Conservation (phyloP, 768 basidiomycete species). For the Amyloporia xantha region DNA sequence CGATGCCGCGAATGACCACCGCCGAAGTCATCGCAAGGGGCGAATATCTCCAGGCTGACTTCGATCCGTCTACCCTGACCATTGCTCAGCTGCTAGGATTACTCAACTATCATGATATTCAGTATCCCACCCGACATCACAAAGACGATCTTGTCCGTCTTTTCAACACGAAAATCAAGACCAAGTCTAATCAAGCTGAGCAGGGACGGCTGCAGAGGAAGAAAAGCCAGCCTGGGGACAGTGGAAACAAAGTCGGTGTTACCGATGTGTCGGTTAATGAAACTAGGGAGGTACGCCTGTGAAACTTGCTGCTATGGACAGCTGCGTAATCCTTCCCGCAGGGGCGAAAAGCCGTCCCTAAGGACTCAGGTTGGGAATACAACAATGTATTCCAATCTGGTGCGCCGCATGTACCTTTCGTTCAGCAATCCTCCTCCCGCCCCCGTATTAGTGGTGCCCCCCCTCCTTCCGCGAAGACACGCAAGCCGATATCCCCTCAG, state of each 20-base stretch:
- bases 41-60: conserved; percentile 74
- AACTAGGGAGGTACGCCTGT: conserved; percentile 35
- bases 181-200: conserved; percentile 48
- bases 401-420: conserved; percentile 77
- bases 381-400: conserved; percentile 89
- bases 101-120: conserved; percentile 68
- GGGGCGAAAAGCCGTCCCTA: conserved; percentile 16
- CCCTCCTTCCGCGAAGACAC: conserved; percentile 38
- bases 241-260: conserved; percentile 77
- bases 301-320: conserved; percentile 6
- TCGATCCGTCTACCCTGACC: conserved; percentile 67
- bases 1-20: conserved; percentile 75
- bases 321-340: conserved; percentile 27
- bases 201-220: conserved; percentile 58
- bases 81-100: conserved; percentile 78
- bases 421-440: conserved; percentile 48
- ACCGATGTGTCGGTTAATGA: conserved; percentile 62
- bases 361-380: conserved; percentile 80
- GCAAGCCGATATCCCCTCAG: conserved; percentile 56
- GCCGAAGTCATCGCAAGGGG: conserved; percentile 68
- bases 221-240: conserved; percentile 70
- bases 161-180: conserved; percentile 74
- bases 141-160: conserved; percentile 70
- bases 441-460: conserved; percentile 34
- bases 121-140: conserved; percentile 66